Evolutionary conservation across 179 eudicot species (phyloP), one percentile per base, ranked within the genome.

Genomic region (Spinacia oleracea): DNA sequence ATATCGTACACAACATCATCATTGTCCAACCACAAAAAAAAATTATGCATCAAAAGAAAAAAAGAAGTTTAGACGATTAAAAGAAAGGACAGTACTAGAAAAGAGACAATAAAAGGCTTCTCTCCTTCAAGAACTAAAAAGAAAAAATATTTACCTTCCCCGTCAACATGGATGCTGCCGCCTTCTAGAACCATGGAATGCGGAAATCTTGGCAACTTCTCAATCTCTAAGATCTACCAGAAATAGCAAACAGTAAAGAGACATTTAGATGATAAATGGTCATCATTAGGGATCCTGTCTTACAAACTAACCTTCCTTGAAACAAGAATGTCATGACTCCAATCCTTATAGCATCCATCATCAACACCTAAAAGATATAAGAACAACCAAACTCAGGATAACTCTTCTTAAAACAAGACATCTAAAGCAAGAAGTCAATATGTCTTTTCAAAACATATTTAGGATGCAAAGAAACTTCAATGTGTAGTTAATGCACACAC

Each of bases 141-240:
- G 50, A 23, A 9, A 14, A 29, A 62, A 43, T 9, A 71, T 16
- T 46, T 81, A 92, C 98, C 99, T 89, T 96, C 96, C 78, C 99
- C 98, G 32, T 96, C 99, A 21, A 96, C 99, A 82, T 96, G 99
- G 77, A 96, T 92, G 89, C 98, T 93, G 73, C 99, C 99, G 75
- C 99, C 99, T 90, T 96, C 99, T 75, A 96, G 91, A 69, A 93
- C 84, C 89, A 96, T 89, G 70, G 93, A 88, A 43, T 96, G 97
- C 11, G 91, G 85, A 89, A 96, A 96, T 85, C 94, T 91, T 63
- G 97, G 92, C 77, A 88, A 76, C 83, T 82, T 91, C 83, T 91
- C 99, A 76, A 90, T 83, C 48, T 70, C 89, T 83, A 92, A 75
- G 83, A 95, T 88, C 98, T 95, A 81, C 63, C 35, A 78, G 20